phyloP scores from a whole-genome alignment of 306 rosid species.

The Cucumis sativus region DNA sequence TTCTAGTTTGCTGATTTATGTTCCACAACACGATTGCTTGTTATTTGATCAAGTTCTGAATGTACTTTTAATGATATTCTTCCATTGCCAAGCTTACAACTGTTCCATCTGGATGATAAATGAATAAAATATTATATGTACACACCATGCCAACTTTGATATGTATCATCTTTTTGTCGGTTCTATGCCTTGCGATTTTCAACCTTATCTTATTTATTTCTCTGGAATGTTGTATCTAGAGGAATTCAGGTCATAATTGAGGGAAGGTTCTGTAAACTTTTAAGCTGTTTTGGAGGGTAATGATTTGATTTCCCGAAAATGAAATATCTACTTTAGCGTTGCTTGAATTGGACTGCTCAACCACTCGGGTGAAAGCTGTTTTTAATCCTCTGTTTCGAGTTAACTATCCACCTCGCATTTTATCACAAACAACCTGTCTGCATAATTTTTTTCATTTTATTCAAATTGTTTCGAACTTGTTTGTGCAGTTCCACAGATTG shows the following conservation, averaged over 20 bases:
- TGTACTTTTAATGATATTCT: neutral
- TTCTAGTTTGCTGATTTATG: neutral
- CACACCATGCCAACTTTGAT: neutral
- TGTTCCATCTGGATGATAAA: neutral
- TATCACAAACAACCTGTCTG: neutral
- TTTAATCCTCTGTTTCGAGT: neutral
- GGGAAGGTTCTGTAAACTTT: neutral
- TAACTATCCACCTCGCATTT: neutral
- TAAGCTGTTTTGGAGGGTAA: neutral
- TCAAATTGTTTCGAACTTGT: constrained; percentile 12
- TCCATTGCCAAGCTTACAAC: neutral
- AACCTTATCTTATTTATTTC: neutral
- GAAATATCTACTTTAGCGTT: neutral
- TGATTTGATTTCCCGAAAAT: neutral
- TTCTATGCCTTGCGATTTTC: neutral
- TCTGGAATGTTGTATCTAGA: neutral
- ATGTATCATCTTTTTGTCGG: neutral
- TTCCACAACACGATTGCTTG: neutral
- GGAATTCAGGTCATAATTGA: neutral
- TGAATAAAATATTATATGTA: neutral
- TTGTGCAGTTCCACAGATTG: constrained; percentile 68
- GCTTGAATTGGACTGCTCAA: neutral
- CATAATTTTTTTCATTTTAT: neutral
- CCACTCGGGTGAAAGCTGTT: neutral
- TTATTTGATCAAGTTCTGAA: neutral